Evolutionary conservation across 2,329 filamentous ascomycete genomes (phyloP).

Genomic region (Thelonectria blattea): DNA sequence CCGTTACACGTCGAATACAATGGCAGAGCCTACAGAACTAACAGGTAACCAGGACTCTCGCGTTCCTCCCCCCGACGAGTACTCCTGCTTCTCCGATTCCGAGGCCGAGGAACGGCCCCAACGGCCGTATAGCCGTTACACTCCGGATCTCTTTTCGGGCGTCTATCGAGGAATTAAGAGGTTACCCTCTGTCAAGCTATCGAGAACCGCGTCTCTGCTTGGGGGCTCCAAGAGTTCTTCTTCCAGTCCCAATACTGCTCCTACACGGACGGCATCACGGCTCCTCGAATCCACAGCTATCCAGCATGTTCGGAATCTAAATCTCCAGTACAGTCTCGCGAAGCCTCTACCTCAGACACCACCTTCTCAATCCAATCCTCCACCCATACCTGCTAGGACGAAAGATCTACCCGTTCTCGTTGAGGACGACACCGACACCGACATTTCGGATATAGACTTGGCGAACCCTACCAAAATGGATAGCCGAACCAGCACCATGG

Average conservation of each 20-base stretch:
- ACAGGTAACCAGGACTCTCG: conserved; percentile 41
- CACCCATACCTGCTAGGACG: conserved; percentile 39
- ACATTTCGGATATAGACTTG: conserved; percentile 39
- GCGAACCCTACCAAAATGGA: conserved; percentile 42
- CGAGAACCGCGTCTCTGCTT: conserved; percentile 52
- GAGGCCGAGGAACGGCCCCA: conserved; percentile 48
- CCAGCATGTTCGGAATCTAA: conserved; percentile 61
- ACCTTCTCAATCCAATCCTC: conserved; percentile 33
- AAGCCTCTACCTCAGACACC: conserved; percentile 64
- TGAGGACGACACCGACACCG: conserved; percentile 35
- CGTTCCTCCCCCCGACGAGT: conserved; percentile 34
- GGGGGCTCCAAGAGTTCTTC: conserved; percentile 41
- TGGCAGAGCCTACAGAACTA: conserved; percentile 41
- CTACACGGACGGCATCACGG: conserved; percentile 26
- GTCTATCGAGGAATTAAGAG: conserved; percentile 60
- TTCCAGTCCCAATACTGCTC: conserved; percentile 24
- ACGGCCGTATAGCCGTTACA: conserved; percentile 39
- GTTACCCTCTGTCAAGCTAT: conserved; percentile 51
- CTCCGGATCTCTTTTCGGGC: conserved; percentile 57
- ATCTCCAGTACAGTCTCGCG: conserved; percentile 61
- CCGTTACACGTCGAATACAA: conserved; percentile 24
- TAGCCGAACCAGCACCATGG: conserved; percentile 56
- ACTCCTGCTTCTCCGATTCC: conserved; percentile 52
- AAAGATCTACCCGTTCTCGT: conserved; percentile 38
- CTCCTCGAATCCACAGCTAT: conserved; percentile 28